phyloP scores from a whole-genome alignment of 2,329 filamentous ascomycete species.

The Huntiella omanensis region DNA sequence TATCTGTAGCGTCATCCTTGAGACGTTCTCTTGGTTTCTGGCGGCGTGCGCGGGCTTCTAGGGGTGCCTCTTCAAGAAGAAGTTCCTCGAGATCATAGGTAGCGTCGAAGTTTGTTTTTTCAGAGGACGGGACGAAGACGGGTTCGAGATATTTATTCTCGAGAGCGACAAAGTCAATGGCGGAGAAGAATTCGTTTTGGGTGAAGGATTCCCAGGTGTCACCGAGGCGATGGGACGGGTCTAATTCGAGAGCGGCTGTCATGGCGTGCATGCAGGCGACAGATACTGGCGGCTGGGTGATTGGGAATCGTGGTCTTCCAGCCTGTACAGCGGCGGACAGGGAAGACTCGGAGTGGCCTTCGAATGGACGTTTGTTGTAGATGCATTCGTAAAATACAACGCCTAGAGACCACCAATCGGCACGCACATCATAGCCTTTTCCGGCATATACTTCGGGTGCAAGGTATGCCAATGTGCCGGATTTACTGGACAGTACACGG shows the following conservation, averaged over 20 bases:
- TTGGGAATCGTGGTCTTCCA: constrained; percentile 70
- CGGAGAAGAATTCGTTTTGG: constrained; percentile 73
- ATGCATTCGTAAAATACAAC: constrained; percentile 99
- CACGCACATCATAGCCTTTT: constrained; percentile 71
- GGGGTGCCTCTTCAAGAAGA: constrained; percentile 77
- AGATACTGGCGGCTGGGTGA: constrained; percentile 79
- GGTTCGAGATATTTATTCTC: constrained; percentile 79
- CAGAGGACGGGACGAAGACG: constrained; percentile 79
- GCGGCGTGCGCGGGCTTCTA: constrained; percentile 78
- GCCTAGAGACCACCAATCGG: constrained; percentile 97
- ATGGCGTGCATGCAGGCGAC: constrained; percentile 81
- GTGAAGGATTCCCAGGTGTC: constrained; percentile 71
- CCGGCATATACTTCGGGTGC: constrained; percentile 90
- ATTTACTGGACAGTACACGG: constrained; percentile 80
- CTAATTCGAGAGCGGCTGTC: constrained; percentile 60
- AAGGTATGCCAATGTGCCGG: constrained; percentile 85
- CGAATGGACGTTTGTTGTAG: constrained; percentile 95
- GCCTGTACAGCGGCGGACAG: constrained; percentile 66
- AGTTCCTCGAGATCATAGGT: constrained; percentile 95
- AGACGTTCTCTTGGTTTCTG: constrained; percentile 86
- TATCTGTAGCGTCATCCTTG: constrained; percentile 84
- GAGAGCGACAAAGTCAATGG: constrained; percentile 66
- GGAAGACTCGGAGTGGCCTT: constrained; percentile 67
- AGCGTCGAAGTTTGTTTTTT: constrained; percentile 98
- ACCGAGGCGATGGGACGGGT: constrained; percentile 69